Evolutionary conservation across 768 basidiomycete genomes (phyloP), one percentile per base, ranked within the genome.

Genomic region (Clavaria fumosa): DNA sequence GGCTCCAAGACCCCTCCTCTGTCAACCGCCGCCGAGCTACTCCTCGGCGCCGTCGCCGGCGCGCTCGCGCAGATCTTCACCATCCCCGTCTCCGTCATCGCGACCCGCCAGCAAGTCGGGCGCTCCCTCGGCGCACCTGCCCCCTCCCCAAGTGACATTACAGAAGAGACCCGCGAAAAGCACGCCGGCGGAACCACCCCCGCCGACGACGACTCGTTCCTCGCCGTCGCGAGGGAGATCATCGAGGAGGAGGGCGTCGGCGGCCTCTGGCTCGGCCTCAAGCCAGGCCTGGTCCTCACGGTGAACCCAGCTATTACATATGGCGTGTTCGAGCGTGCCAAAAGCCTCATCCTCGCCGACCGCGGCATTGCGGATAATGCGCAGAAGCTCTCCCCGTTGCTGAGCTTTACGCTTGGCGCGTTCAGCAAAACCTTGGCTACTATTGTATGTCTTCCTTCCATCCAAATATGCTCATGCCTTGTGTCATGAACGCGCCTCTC

Each of bases 291-390:
- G 46, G 88, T 96, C n/a, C 69, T 99, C 23, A 97, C 93, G 23
- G 76, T 90, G 37, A 97, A 97, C 57, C 93, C 95, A 4, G 89
- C 93, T 17, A 96, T 99, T 55, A 99, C 93, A 1, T 96, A 93
- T 51, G 95, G 95, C 34, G 66, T 78, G 27, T 97, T 85, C 52
- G 93, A 97, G 60, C 72, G 95, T 30, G 65, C 96, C 39, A 96
- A 96, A 62, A 69, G 65, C 31, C 44, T 83, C 2, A 54, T 86
- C 23, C 57, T 88, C 15, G 57, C 75, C 23, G 73, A 75, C 4
- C 60, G 64, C 50, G 56, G 61, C 7, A 59, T 56, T 22, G 60
- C 63, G 6, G 64, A 61, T 3, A 48, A 60, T 1, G 54, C 51
- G 5, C 59, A 58, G 2, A 90, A 84, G 51, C 62, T 97, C 53